Percentiles rank a stretch among this genome's conserved stretches.
Conservation (phyloP, 164 flowering plant genomes). For the Chimonanthus salicifolius region DNA sequence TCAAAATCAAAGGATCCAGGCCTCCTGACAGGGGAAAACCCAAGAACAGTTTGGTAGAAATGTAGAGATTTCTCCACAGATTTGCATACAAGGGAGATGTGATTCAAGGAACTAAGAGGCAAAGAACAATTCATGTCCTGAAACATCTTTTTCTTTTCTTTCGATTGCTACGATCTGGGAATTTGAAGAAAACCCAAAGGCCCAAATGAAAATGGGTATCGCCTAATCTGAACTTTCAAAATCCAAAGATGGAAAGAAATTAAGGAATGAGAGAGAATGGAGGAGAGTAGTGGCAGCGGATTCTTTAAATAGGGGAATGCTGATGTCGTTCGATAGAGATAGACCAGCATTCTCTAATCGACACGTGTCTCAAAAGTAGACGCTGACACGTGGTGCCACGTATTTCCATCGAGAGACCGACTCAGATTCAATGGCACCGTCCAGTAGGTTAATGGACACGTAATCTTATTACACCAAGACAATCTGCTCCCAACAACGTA, state of each 20-base stretch:
- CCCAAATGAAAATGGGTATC: not conserved
- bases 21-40: conserved; percentile 62
- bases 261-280: not conserved
- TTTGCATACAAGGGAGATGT: conserved; percentile 62
- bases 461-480: not conserved
- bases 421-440: not conserved
- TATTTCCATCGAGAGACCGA: not conserved
- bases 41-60: conserved; percentile 62
- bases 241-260: not conserved
- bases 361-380: not conserved
- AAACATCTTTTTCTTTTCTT: conserved; percentile 19
- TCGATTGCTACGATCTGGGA: no score
- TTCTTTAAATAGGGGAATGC: not conserved
- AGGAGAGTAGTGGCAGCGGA: no score
- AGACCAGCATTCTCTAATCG: not conserved
- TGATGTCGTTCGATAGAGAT: not conserved
- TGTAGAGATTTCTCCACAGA: conserved; percentile 56
- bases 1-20: conserved; percentile 80
- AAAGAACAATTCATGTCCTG: conserved; percentile 37
- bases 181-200: not conserved
- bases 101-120: conserved; percentile 62
- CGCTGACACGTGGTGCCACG: not conserved
- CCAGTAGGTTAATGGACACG: not conserved
- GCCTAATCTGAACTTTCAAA: not conserved
- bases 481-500: no score